Evolutionary conservation across 1,284 basidiomycete species (phyloP).

Genomic region (Tilletia walkeri): DNA sequence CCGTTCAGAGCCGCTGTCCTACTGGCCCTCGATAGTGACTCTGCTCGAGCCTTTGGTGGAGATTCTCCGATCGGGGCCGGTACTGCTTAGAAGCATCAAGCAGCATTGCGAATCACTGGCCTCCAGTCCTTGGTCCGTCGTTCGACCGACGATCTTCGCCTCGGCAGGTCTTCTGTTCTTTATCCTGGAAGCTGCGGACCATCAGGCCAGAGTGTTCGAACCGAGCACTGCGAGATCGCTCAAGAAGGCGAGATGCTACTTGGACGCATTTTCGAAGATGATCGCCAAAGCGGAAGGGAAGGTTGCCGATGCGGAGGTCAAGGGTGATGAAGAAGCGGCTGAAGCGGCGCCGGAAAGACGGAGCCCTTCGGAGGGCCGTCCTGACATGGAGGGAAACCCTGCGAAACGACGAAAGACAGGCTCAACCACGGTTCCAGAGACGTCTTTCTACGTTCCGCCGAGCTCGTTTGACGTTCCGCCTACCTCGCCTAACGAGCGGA

Average conservation of each 20-base stretch:
- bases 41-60: not conserved
- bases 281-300: not conserved
- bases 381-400: not conserved
- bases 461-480: not conserved
- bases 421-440: not conserved
- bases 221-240: no score
- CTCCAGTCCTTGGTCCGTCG: not conserved
- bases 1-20: not conserved
- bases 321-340: not conserved
- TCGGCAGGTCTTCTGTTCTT: constrained; percentile 3
- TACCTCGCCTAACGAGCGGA: not conserved
- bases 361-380: not conserved
- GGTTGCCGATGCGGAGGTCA: not conserved
- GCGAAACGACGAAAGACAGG: not conserved
- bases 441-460: not conserved
- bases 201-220: not conserved
- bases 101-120: not conserved
- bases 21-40: not conserved
- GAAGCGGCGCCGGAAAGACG: not conserved
- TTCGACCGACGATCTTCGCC: not conserved
- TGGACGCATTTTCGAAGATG: constrained; percentile 6
- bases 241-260: not conserved
- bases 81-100: not conserved
- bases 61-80: not conserved
- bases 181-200: not conserved